Percentiles rank a stretch among this genome's conserved stretches.
Conservation (phyloP, 345 rosid species). For the Aquilaria yunnanensis region DNA sequence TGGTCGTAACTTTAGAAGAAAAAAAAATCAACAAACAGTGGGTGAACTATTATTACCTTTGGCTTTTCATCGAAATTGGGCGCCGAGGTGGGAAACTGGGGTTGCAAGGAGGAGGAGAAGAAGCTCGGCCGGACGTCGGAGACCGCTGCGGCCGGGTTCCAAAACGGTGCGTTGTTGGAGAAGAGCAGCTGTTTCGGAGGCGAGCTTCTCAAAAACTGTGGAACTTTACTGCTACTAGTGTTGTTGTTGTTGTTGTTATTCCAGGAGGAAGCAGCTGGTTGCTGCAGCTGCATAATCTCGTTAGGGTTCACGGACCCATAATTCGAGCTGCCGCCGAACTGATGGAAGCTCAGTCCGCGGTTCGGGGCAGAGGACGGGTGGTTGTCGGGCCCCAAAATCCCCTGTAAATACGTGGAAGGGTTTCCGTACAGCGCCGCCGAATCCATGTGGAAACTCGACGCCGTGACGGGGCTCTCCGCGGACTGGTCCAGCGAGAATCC, state of each 20-base stretch:
- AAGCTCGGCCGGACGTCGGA: constrained; percentile 53
- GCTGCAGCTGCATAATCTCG: too few species aligned
- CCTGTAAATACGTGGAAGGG: constrained; percentile 44
- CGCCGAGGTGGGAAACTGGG: constrained; percentile 35
- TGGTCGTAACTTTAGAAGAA: too few species aligned
- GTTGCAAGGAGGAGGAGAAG: constrained; percentile 50
- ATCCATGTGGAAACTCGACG: constrained; percentile 42
- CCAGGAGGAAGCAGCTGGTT: not conserved
- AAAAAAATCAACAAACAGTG: too few species aligned
- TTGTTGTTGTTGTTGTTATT: not conserved
- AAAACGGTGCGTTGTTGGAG: constrained; percentile 87
- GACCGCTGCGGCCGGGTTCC: constrained; percentile 59
- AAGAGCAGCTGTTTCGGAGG: constrained; percentile 72
- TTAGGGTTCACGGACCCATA: constrained; percentile 20
- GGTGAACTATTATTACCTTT: constrained; percentile 21
- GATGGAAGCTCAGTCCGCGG: constrained; percentile 22
- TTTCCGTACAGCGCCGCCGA: constrained; percentile 44
- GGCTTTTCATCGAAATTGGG: constrained; percentile 43
- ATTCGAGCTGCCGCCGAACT: constrained; percentile 10
- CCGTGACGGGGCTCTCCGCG: constrained; percentile 52
- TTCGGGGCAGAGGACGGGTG: constrained; percentile 26
- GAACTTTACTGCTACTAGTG: constrained; percentile 35
- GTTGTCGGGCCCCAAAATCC: constrained; percentile 38
- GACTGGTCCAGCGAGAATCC: constrained; percentile 61
- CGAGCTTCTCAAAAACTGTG: constrained; percentile 56